phyloP scores from a whole-genome alignment of 257 asterid species.

The Solanum piurae region DNA sequence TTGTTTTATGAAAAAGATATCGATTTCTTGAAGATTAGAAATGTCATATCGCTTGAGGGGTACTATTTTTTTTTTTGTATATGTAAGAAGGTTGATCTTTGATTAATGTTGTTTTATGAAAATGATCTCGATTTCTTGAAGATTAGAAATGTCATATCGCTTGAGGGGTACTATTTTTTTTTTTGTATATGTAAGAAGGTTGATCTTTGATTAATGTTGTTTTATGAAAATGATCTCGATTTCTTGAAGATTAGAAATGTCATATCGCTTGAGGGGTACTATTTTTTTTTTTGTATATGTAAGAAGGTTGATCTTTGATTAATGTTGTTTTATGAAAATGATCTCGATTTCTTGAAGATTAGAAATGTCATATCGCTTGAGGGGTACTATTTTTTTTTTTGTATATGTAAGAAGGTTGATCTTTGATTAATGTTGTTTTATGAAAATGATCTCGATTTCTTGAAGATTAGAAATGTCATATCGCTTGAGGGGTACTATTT shows the following conservation, averaged over 20 bases:
- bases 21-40: background rate
- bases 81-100: background rate
- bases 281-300: too few relatives aligned
- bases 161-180: background rate
- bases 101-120: background rate
- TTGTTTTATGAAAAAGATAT: background rate
- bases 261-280: background rate
- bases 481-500: too few relatives aligned
- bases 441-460: too few relatives aligned
- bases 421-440: too few relatives aligned
- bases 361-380: too few relatives aligned
- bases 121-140: background rate
- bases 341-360: too few relatives aligned
- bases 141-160: background rate
- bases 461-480: too few relatives aligned
- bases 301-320: too few relatives aligned
- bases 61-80: background rate
- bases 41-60: background rate
- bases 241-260: background rate
- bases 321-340: too few relatives aligned
- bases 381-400: too few relatives aligned
- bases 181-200: too few relatives aligned
- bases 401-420: too few relatives aligned
- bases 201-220: background rate
- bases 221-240: background rate